A percentile compares a stretch with the other conserved stretches of the same genome.
Evolutionary conservation across 2,329 filamentous ascomycete genomes (phyloP).

Genomic region (Cyclaneusma minus): DNA sequence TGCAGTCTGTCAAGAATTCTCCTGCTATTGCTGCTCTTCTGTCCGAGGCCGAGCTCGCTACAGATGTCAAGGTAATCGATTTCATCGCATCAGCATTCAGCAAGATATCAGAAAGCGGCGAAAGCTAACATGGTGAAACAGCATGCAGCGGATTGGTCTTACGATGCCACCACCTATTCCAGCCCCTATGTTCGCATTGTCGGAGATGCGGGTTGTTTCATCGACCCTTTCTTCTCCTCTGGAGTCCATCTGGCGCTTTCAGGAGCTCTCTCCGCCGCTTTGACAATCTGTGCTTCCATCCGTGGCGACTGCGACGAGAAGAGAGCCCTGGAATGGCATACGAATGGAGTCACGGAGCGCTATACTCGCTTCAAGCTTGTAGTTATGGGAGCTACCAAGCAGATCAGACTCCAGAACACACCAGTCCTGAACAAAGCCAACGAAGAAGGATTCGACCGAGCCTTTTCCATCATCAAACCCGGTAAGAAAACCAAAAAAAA

Average conservation of each 20-base stretch:
- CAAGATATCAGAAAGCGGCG: no score
- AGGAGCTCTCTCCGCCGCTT: slow-evolving; percentile 27
- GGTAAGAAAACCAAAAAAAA: no score
- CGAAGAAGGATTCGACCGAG: slow-evolving; percentile 26
- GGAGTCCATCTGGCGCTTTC: slow-evolving; percentile 23
- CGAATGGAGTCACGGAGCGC: slow-evolving; percentile 25
- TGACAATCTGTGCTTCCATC: slow-evolving; percentile 24
- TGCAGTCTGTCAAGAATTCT: slow-evolving; percentile 18
- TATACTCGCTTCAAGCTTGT: slow-evolving; percentile 32
- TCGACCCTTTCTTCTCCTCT: slow-evolving; percentile 24
- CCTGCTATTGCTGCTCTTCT: slow-evolving; percentile 19
- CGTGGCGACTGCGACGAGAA: slow-evolving; percentile 20
- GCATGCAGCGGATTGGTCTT: slow-evolving; percentile 32
- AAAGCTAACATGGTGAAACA: no score
- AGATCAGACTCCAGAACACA: slow-evolving; percentile 23
- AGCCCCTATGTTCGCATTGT: slow-evolving; percentile 19
- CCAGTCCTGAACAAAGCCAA: slow-evolving; percentile 25
- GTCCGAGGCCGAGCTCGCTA: slow-evolving; percentile 17
- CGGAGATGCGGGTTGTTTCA: slow-evolving; percentile 24
- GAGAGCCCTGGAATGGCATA: slow-evolving; percentile 21
- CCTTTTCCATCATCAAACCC: slow-evolving; percentile 25
- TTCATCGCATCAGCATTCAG: no score
- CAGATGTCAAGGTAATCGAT: slow-evolving; percentile 22
- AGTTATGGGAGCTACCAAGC: slow-evolving; percentile 22
- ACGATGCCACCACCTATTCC: slow-evolving; percentile 27